Conservation (phyloP, 1,284 basidiomycete genomes). For the Cryptococcus neoformans region DNA sequence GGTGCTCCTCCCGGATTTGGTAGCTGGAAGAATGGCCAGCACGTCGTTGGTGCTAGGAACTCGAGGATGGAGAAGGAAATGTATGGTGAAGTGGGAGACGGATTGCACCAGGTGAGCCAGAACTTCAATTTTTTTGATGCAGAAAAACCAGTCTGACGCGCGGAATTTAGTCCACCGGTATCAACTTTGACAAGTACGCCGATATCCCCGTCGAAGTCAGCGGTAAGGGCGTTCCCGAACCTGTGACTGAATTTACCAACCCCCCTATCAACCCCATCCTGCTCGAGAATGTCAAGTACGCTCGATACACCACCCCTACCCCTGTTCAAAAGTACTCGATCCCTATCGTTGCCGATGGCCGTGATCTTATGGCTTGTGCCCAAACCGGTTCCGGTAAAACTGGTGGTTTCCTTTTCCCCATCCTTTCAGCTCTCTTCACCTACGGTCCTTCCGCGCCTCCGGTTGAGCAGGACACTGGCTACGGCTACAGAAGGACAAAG, state of each 20-base stretch:
- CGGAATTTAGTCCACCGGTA: constrained; percentile 83
- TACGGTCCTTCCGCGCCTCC: constrained; percentile 68
- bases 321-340: constrained; percentile 99
- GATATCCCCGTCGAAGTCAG: constrained; percentile 99
- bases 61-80: constrained; percentile 90
- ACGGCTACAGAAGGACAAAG: constrained; percentile 54
- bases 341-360: constrained; percentile 84
- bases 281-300: constrained; percentile 89
- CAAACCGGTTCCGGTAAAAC: constrained; percentile 99
- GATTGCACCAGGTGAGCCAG: constrained; percentile 48
- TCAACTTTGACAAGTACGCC: constrained; percentile 99
- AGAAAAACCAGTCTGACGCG: constrained; percentile 9
- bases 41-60: constrained; percentile 77
- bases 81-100: constrained; percentile 84
- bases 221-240: constrained; percentile 91
- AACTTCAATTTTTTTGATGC: background rate
- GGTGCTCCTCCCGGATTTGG: constrained; percentile 67
- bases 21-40: constrained; percentile 84
- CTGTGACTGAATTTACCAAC: constrained; percentile 79
- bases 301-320: constrained; percentile 92
- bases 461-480: constrained; percentile 49
- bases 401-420: constrained; percentile 98
- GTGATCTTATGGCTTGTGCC: constrained; percentile 99
- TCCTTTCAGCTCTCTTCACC: constrained; percentile 89
- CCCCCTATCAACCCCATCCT: constrained; percentile 91